Percentiles rank a stretch among this genome's conserved stretches.
Evolutionary conservation across 176 grass and related monocot genomes (phyloP).

Genomic region (Puccinellia tenuiflora): DNA sequence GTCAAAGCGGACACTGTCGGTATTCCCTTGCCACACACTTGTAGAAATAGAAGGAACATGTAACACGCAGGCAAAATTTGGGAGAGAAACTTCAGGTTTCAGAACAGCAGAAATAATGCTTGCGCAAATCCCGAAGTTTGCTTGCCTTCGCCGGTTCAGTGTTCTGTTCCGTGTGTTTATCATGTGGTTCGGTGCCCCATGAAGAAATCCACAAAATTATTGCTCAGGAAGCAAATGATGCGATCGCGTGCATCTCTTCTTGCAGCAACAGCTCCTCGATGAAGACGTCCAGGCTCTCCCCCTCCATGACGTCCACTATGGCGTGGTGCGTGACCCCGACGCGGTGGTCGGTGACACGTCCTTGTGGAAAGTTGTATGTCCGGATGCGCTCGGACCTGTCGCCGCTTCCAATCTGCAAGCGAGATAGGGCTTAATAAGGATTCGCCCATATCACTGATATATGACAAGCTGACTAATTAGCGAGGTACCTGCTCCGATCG

Average conservation of each 20-base stretch:
- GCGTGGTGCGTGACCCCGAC: constrained; percentile 76
- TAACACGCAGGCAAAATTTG: too few species aligned
- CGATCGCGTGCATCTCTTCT: constrained; percentile 82
- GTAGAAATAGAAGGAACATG: too few species aligned
- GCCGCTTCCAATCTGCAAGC: constrained; percentile 67
- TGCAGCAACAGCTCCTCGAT: constrained; percentile 63
- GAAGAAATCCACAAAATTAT: neutral
- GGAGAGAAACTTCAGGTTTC: neutral
- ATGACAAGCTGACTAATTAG: neutral
- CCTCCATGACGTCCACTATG: constrained; percentile 75
- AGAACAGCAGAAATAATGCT: neutral
- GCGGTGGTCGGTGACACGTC: constrained; percentile 83
- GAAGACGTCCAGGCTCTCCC: constrained; percentile 71
- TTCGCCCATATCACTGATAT: neutral
- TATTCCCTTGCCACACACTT: too few species aligned
- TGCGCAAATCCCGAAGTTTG: neutral
- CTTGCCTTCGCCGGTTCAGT: neutral
- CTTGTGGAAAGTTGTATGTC: constrained; percentile 96
- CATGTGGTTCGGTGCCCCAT: neutral
- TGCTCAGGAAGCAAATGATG: constrained; percentile 44
- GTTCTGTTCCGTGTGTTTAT: neutral
- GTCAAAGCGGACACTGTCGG: too few species aligned
- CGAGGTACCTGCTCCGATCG: constrained; percentile 58
- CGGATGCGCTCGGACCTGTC: constrained; percentile 84
- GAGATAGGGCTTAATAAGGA: neutral